Evolutionary conservation across 805 yeast genomes (phyloP).

Genomic region (Candida xiaguanensis): DNA sequence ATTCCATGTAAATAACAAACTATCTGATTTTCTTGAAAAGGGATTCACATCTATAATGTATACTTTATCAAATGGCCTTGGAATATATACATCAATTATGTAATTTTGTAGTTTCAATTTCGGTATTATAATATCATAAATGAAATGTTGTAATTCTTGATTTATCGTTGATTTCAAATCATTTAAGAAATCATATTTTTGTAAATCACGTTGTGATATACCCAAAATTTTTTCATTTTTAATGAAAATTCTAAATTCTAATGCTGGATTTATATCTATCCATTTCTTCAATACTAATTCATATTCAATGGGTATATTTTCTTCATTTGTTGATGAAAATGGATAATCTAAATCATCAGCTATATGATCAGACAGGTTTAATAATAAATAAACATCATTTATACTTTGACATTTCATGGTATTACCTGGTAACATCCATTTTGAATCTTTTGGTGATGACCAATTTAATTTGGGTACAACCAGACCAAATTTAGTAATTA

Average conservation of each 20-base stretch:
- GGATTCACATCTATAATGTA: slow-evolving; percentile 86
- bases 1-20: slow-evolving; percentile 79
- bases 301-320: slow-evolving; percentile 23
- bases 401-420: slow-evolving; percentile 67
- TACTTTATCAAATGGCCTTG: slow-evolving; percentile 64
- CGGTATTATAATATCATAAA: slow-evolving; percentile 35
- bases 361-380: slow-evolving; percentile 85
- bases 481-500: slow-evolving; percentile 43
- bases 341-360: slow-evolving; percentile 79
- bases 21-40: slow-evolving; percentile 71
- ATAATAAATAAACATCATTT: slow-evolving; percentile 71
- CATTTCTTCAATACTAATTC: slow-evolving; percentile 81
- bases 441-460: slow-evolving; percentile 95
- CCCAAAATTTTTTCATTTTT: slow-evolving; percentile 61
- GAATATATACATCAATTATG: slow-evolving; percentile 80
- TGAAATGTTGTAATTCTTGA: slow-evolving; percentile 52
- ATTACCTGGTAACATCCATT: slow-evolving; percentile 83
- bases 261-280: slow-evolving; percentile 79
- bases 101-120: slow-evolving; percentile 29
- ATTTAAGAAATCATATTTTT: slow-evolving; percentile 69
- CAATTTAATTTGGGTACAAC: slow-evolving; percentile 91
- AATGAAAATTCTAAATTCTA: slow-evolving; percentile 88
- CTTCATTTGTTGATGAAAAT: slow-evolving; percentile 43
- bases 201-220: slow-evolving; percentile 81
- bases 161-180: slow-evolving; percentile 47